These are phyloP conservation scores for Citropsis articulata DNA, from an alignment of 345 rosid species.

Conservation along the genomic window DNA sequence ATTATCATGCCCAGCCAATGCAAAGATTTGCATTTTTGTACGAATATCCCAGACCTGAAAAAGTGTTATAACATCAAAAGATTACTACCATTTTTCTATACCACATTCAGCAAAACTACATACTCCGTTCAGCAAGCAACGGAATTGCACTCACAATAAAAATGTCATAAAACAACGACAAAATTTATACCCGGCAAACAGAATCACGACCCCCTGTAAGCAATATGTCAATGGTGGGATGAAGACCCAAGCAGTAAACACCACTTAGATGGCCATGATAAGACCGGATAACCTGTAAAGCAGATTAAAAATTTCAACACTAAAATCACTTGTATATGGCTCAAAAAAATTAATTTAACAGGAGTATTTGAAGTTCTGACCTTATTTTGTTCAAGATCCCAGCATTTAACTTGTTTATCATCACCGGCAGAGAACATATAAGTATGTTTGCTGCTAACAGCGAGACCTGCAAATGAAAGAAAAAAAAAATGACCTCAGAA, in stretches of 20 bases:
- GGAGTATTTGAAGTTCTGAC: slow-evolving; percentile 30
- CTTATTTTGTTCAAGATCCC: slow-evolving; percentile 99
- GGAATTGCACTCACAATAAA: background rate
- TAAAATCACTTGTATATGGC: background rate
- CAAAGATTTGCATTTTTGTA: slow-evolving; percentile 92
- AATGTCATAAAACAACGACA: background rate
- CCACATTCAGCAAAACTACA: slow-evolving; percentile 12
- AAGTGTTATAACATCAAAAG: slow-evolving; percentile 10
- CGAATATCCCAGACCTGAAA: slow-evolving; percentile 98
- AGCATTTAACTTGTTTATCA: slow-evolving; percentile 98
- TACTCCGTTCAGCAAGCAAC: background rate
- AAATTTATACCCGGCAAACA: slow-evolving; percentile 80
- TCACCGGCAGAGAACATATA: slow-evolving; percentile 99
- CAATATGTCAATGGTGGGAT: slow-evolving; percentile 85
- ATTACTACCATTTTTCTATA: slow-evolving; percentile 18
- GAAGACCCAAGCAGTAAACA: slow-evolving; percentile 97
- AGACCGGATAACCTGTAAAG: slow-evolving; percentile 78
- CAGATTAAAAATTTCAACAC: slow-evolving; percentile 8
- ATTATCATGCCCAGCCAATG: slow-evolving; percentile 91
- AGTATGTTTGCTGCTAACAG: slow-evolving; percentile 81
- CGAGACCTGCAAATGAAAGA: slow-evolving; percentile 62
- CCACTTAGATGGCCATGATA: slow-evolving; percentile 99
- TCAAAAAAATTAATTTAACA: background rate
- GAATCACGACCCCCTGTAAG: slow-evolving; percentile 99
- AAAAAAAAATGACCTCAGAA: background rate